Conservation (phyloP, 78 protist species). For the Guillardia theta region DNA sequence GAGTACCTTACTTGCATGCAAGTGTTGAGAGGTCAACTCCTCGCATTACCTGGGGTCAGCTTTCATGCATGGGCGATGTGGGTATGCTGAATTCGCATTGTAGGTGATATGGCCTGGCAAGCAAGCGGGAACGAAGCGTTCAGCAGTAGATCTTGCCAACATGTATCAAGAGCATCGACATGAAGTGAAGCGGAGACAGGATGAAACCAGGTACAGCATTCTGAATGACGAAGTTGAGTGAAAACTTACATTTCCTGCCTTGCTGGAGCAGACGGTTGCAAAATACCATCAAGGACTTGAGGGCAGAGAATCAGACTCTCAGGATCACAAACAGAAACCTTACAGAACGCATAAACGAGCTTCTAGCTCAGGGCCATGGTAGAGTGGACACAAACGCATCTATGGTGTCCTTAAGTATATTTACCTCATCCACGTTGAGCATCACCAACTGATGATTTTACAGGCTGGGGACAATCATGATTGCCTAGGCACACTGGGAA, state of each 20-base stretch:
- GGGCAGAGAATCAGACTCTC: not conserved
- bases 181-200: not conserved
- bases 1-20: not conserved
- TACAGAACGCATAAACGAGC: not conserved
- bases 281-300: not conserved
- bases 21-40: not conserved
- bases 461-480: not conserved
- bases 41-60: not conserved
- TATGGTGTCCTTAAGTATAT: too few species aligned
- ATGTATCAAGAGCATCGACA: not conserved
- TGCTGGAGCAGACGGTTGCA: too few species aligned
- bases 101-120: not conserved
- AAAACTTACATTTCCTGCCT: too few species aligned
- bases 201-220: not conserved
- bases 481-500: not conserved
- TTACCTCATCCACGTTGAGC: not conserved
- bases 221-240: too few species aligned
- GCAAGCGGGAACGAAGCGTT: not conserved
- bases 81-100: too few species aligned
- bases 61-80: too few species aligned
- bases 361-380: too few species aligned
- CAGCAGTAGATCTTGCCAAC: not conserved
- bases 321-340: not conserved
- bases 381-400: too few species aligned
- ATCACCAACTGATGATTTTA: not conserved